phyloP scores from a whole-genome alignment of 495 filamentous ascomycete species.

The Ramalina intermedia region DNA sequence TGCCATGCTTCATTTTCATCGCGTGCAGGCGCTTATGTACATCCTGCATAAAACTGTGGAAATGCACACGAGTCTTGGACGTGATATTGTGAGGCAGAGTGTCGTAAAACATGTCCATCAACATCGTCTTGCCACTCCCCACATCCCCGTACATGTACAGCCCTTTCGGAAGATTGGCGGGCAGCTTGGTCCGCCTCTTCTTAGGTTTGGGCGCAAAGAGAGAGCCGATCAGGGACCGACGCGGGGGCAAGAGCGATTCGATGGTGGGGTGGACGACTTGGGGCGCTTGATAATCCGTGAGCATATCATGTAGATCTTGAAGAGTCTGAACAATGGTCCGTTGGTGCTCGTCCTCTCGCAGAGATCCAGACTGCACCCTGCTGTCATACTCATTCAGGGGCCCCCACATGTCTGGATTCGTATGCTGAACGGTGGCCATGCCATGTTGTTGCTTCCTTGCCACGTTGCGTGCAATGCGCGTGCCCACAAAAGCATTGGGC shows the following conservation, averaged over 20 bases:
- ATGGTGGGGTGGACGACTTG: conserved; percentile 62
- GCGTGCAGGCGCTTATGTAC: conserved; percentile 84
- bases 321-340: conserved; percentile 84
- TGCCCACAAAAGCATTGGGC: too few species aligned
- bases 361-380: conserved; percentile 52
- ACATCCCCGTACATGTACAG: conserved; percentile 96
- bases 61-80: conserved; percentile 89
- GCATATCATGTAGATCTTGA: conserved; percentile 76
- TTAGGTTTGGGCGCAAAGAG: conserved; percentile 42
- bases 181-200: conserved; percentile 36
- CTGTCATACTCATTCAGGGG: conserved; percentile 79
- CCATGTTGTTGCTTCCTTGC: not conserved
- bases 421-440: conserved; percentile 2
- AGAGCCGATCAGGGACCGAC: conserved; percentile 49
- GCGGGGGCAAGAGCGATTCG: conserved; percentile 44
- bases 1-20: conserved; percentile 78
- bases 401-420: conserved; percentile 31
- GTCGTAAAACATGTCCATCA: conserved; percentile 98
- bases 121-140: conserved; percentile 96
- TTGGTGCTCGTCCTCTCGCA: conserved; percentile 84
- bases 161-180: conserved; percentile 65
- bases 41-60: conserved; percentile 99
- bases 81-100: conserved; percentile 69
- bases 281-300: conserved; percentile 57
- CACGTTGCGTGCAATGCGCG: not conserved